These are phyloP conservation scores for Termitomyces heimii DNA, from an alignment of 768 basidiomycete genomes.

Conservation along the genomic window DNA sequence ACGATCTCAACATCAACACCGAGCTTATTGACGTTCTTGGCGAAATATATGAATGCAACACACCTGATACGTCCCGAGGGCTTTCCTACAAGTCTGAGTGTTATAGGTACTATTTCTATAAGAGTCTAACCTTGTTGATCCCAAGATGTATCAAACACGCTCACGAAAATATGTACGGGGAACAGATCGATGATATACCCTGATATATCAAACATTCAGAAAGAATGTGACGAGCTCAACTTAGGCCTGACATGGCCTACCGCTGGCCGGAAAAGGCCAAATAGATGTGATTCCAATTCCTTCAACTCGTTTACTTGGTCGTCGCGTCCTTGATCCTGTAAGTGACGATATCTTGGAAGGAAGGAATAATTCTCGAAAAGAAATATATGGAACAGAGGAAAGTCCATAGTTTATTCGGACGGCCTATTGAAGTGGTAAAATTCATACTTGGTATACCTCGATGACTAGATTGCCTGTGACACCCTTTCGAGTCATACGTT, in stretches of 20 bases:
- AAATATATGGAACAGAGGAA: background rate
- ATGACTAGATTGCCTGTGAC: background rate
- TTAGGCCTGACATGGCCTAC: conserved; percentile 4
- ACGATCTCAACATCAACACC: conserved; percentile 25
- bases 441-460: too few relatives aligned
- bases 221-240: conserved; percentile 14
- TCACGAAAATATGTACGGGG: conserved; percentile 19
- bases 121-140: conserved; percentile 23
- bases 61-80: conserved; percentile 22
- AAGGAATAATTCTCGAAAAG: background rate
- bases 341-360: background rate
- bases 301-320: conserved; percentile 6
- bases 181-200: conserved; percentile 24
- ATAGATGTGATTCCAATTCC: background rate
- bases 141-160: conserved; percentile 26
- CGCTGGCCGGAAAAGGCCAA: conserved; percentile 13
- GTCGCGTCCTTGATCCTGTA: conserved; percentile 1
- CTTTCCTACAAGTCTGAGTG: conserved; percentile 20
- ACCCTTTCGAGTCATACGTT: background rate
- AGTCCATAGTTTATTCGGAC: background rate
- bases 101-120: conserved; percentile 6
- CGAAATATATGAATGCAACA: conserved; percentile 31
- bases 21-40: conserved; percentile 28
- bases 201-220: conserved; percentile 17
- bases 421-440: background rate